Conservation (phyloP, 1,284 basidiomycete genomes). For the Takashimella koratensis region DNA sequence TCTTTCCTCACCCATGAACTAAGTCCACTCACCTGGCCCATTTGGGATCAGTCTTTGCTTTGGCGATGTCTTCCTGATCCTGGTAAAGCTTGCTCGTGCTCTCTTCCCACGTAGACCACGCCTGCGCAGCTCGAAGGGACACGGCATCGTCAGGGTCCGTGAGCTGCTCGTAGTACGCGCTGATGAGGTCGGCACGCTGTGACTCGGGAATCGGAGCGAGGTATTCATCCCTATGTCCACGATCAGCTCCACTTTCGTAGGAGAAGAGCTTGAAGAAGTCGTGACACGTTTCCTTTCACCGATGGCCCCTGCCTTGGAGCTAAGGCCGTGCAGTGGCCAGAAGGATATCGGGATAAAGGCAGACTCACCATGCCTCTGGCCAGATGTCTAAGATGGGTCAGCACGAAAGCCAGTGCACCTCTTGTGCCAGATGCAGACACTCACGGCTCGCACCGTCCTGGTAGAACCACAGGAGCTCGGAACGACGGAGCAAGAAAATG, state of each 20-base stretch:
- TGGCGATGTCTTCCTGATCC: constrained; percentile 65
- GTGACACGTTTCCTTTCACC: no score
- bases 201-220: constrained; percentile 72
- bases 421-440: no score
- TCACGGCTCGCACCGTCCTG: constrained; percentile 54
- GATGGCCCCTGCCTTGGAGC: no score
- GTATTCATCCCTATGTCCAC: constrained; percentile 72
- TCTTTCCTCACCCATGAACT: background rate
- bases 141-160: constrained; percentile 67
- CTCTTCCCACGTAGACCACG: constrained; percentile 83
- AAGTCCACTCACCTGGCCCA: constrained; percentile 64
- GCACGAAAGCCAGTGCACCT: no score
- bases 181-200: constrained; percentile 73
- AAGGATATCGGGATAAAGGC: no score
- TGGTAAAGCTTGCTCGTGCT: constrained; percentile 68
- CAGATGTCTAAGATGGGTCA: constrained; percentile 60
- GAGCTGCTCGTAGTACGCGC: constrained; percentile 71
- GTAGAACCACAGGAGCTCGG: constrained; percentile 89
- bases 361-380: constrained; percentile 76
- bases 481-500: constrained; percentile 80
- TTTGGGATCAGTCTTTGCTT: constrained; percentile 62
- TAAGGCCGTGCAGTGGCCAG: no score
- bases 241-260: constrained; percentile 26
- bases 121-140: constrained; percentile 62
- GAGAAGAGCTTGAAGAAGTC: constrained; percentile 33